Base-by-base conservation (phyloP, 1,139 yeast genomes). In the Kurtzmaniella natalensis region DNA sequence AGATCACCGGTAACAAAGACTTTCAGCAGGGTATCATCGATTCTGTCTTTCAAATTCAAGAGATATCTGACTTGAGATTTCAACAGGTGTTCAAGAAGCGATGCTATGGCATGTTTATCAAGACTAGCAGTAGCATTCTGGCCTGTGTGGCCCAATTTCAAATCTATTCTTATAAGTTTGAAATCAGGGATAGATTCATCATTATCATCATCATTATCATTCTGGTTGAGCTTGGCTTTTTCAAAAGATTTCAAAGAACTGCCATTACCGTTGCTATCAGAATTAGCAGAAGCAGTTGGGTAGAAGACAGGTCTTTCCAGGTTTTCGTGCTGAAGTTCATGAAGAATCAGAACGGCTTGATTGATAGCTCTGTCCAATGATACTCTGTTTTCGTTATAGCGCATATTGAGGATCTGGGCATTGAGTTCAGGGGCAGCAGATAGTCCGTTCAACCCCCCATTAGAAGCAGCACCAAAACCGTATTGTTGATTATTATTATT, bases 1-100 rank as follows among this genome's bases (percentile, higher is more conserved):
- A 94, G 72, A 57, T 94, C 99, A 31, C 99, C 99, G 2, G 98
- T 94, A 25, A 94, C 89, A 47, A 94, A 78, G 1, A 94, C 97
- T 50, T 89, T 92, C 2, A 97, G 89, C 0, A 94, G 74, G 0
- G 94, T 87, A 49, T 94, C 96, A 47, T 85, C 94, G 19, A 94
- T 82, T 46, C 99, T 72, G 33, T 81, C 94, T 41, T 78, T 78
- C 42, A 94, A 64, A 19, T 88, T 78, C n/a, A 63, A 53, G 37
- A 92, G 61, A 51, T 89, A 96, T 44, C 76, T 77, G 15, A 76
- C 61, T 17, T 83, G 76, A 33, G 76, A 81, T 8, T 64, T 48
- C 29, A 85, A 65, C 48, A 80, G 81, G 39, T 78, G 78, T 39
- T 79, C 86, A 28, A 86, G 57, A 18, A 86, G 58, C 18, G 76